A percentile compares a stretch with the other conserved stretches of the same genome.
phyloP scores from a whole-genome alignment of 1,284 basidiomycete species.

The Ceratobasidium theobromae region DNA sequence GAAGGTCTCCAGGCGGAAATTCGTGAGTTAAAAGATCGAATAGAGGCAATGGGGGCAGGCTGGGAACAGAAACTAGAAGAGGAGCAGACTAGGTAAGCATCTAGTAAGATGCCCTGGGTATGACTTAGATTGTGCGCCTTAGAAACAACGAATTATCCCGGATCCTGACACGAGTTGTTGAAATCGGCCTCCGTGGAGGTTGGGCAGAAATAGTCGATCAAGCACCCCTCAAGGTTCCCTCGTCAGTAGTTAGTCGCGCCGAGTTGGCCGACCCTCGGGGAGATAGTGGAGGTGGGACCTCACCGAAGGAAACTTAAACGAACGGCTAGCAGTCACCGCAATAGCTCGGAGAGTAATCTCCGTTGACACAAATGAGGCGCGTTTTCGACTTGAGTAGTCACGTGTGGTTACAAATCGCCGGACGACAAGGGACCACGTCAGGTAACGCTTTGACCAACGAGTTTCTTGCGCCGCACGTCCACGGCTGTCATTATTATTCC shows the following conservation, averaged over 20 bases:
- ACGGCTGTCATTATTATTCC: not conserved
- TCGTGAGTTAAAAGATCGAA: constrained; percentile 48
- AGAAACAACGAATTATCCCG: constrained; percentile 55
- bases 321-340: constrained; percentile 2
- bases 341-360: not conserved
- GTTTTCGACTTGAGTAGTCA: not conserved
- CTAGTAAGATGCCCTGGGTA: constrained; percentile 28
- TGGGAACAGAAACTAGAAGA: constrained; percentile 52
- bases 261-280: constrained; percentile 20
- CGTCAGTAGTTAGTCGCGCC: constrained; percentile 17
- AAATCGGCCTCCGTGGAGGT: constrained; percentile 67
- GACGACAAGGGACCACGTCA: not conserved
- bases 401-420: constrained; percentile 25
- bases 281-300: not conserved
- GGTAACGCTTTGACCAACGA: not conserved
- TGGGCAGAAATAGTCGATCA: constrained; percentile 57
- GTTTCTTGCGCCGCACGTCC: constrained; percentile 8
- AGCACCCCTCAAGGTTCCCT: constrained; percentile 8
- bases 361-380: not conserved
- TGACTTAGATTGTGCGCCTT: constrained; percentile 1
- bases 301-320: not conserved
- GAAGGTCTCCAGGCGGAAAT: constrained; percentile 58
- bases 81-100: constrained; percentile 50
- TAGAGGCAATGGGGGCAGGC: constrained; percentile 51
- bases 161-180: constrained; percentile 68